A percentile compares a stretch with the other conserved stretches of the same genome.
Evolutionary conservation across 2,329 filamentous ascomycete species (phyloP).

Genomic region (Akanthomyces uredinophilus): DNA sequence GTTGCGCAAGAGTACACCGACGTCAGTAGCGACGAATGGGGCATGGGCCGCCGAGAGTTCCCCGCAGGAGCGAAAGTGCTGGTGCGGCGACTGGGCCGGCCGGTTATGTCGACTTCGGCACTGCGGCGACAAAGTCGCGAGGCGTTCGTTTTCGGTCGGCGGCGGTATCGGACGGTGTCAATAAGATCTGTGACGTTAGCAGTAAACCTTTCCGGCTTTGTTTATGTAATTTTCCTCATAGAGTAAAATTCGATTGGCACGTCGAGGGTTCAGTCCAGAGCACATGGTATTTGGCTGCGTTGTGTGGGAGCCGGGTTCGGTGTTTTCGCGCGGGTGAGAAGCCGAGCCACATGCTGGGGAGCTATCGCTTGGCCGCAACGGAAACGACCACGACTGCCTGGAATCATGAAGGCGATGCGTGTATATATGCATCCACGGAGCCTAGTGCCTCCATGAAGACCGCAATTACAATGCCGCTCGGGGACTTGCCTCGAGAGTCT

Average conservation of each 20-base stretch:
- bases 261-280: not conserved
- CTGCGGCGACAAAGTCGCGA: not conserved
- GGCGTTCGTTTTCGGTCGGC: not conserved
- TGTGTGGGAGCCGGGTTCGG: not conserved
- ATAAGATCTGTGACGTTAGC: not conserved
- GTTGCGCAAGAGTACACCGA: not conserved
- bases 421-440: conserved; percentile 6
- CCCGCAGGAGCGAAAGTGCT: not conserved
- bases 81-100: not conserved
- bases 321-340: not conserved
- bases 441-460: not conserved
- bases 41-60: conserved; percentile 10
- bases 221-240: too few relatives aligned
- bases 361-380: not conserved
- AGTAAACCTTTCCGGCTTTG: not conserved
- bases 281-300: not conserved
- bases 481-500: not conserved
- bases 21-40: conserved; percentile 8
- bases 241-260: not conserved
- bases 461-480: not conserved
- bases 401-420: not conserved
- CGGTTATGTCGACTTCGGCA: not conserved
- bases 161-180: not conserved
- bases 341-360: conserved; percentile 1
- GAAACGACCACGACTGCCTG: not conserved